Evolutionary conservation across 108 stramenopile species (phyloP).

Genomic region (Schizochytrium sp.): DNA sequence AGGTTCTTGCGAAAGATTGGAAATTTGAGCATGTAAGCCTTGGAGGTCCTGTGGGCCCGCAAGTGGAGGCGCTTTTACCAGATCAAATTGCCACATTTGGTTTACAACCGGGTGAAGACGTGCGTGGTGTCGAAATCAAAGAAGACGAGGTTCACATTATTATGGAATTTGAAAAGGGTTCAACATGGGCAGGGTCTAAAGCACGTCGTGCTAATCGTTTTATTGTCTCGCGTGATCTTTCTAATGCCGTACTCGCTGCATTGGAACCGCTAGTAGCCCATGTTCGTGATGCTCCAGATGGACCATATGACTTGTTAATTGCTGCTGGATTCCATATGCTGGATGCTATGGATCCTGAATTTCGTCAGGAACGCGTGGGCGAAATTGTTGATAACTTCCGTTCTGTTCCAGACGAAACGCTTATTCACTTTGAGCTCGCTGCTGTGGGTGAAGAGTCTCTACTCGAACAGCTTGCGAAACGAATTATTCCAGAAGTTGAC

Average conservation of each 20-base stretch:
- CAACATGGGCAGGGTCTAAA: not conserved
- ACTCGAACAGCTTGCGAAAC: not conserved
- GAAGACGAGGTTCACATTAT: slow-evolving; percentile 47
- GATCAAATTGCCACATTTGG: not conserved
- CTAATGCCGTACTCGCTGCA: slow-evolving; percentile 25
- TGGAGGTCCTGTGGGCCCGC: slow-evolving; percentile 11
- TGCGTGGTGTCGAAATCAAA: not conserved
- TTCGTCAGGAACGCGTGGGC: not conserved
- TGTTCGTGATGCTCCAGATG: slow-evolving; percentile 25
- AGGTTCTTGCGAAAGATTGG: slow-evolving; percentile 4
- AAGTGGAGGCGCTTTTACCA: not conserved
- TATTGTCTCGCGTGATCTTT: slow-evolving; percentile 39
- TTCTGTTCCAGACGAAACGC: slow-evolving; percentile 17
- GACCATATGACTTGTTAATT: slow-evolving; percentile 24
- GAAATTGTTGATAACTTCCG: slow-evolving; percentile 7
- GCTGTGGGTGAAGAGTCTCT: not conserved
- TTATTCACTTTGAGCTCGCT: slow-evolving; percentile 42
- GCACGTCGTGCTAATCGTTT: slow-evolving; percentile 28
- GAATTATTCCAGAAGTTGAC: slow-evolving; percentile 23
- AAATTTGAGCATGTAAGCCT: slow-evolving; percentile 23
- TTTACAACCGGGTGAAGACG: slow-evolving; percentile 24
- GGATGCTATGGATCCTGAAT: slow-evolving; percentile 52
- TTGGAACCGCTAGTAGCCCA: slow-evolving; percentile 10
- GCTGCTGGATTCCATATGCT: slow-evolving; percentile 56
- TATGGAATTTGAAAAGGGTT: slow-evolving; percentile 46